These are phyloP conservation scores for Alternaria panax DNA, from an alignment of 2,329 filamentous ascomycete genomes.

Conservation along the genomic window DNA sequence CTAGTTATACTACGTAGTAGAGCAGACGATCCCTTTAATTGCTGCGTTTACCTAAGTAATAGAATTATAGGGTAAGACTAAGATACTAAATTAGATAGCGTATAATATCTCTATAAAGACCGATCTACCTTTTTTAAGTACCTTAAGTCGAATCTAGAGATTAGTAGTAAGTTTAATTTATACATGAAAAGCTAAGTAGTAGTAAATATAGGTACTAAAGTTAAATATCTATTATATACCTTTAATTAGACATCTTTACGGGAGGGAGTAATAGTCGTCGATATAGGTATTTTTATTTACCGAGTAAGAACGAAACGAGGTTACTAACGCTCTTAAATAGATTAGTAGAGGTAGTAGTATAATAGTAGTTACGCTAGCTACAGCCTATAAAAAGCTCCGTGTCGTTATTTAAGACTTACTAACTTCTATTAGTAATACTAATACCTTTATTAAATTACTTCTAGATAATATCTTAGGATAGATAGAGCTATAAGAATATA, in stretches of 20 bases:
- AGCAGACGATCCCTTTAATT: slow-evolving; percentile 1
- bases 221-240: not conserved
- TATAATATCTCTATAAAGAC: not conserved
- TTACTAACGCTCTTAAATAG: not conserved
- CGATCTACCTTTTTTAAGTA: not conserved
- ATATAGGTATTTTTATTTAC: not conserved
- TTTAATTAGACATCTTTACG: not conserved
- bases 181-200: not conserved
- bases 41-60: not conserved
- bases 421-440: not conserved
- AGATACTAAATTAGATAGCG: not conserved
- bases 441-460: not conserved
- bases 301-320: not conserved
- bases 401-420: not conserved
- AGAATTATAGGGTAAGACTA: not conserved
- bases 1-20: not conserved
- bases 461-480: not conserved
- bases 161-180: not conserved
- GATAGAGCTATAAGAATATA: slow-evolving; percentile 4
- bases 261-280: not conserved
- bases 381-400: not conserved
- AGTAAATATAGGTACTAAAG: not conserved
- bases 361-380: not conserved
- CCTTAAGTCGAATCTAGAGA: not conserved
- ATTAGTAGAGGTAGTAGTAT: not conserved